phyloP scores from a whole-genome alignment of 2,329 filamentous ascomycete species.

The Colletotrichum sp. region DNA sequence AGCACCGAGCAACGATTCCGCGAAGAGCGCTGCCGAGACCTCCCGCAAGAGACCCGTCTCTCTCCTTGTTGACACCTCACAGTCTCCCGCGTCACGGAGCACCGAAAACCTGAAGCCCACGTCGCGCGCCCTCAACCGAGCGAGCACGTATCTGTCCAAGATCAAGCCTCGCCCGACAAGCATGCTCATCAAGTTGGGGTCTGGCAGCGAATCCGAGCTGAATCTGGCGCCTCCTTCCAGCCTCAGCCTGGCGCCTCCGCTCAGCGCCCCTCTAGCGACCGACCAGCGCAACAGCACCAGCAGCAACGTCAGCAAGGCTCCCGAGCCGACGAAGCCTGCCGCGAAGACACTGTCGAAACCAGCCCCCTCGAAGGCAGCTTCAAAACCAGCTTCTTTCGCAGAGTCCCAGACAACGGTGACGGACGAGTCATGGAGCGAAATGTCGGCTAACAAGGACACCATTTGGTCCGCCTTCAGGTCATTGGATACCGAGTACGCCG shows the following conservation, averaged over 20 bases:
- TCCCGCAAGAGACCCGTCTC: conserved; percentile 35
- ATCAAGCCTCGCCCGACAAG: conserved; percentile 53
- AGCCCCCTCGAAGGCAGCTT: conserved; percentile 26
- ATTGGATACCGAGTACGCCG: conserved; percentile 52
- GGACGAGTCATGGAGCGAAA: conserved; percentile 52
- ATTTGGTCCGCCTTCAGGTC: conserved; percentile 61
- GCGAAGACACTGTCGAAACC: background rate
- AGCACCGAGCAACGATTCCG: conserved; percentile 7
- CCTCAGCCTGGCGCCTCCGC: conserved; percentile 44
- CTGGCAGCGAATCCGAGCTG: conserved; percentile 42
- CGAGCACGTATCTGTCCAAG: conserved; percentile 55
- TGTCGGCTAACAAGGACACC: conserved; percentile 52
- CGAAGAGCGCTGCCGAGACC: conserved; percentile 34
- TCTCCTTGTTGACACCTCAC: conserved; percentile 23
- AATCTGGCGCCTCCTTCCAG: conserved; percentile 48
- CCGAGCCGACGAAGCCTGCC: background rate
- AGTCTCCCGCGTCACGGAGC: conserved; percentile 32
- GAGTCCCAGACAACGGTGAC: conserved; percentile 43
- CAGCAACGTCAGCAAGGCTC: background rate
- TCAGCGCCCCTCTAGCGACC: conserved; percentile 30
- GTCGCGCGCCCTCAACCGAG: conserved; percentile 45
- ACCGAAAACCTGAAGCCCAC: conserved; percentile 41
- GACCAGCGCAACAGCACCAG: background rate
- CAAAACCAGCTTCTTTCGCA: conserved; percentile 40
- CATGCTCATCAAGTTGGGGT: conserved; percentile 44